A percentile compares a stretch with the other conserved stretches of the same genome.
phyloP scores from a whole-genome alignment of 768 basidiomycete species.

The Lactarius pseudohatsudake region DNA sequence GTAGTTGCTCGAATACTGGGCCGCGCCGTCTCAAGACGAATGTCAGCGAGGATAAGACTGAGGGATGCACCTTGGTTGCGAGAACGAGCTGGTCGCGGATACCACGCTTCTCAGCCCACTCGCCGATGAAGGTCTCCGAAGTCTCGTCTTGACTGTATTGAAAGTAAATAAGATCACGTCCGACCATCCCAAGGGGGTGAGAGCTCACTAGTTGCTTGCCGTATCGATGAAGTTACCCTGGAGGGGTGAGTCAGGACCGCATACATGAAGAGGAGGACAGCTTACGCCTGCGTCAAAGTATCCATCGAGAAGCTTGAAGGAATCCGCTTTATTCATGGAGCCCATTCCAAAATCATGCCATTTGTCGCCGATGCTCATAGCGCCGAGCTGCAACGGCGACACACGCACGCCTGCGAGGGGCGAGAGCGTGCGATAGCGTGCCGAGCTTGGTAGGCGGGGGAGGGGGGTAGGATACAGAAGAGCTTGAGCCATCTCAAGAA shows the following conservation, averaged over 20 bases:
- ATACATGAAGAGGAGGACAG: slow-evolving; percentile 21
- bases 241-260: slow-evolving; percentile 39
- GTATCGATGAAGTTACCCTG: slow-evolving; percentile 52
- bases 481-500: not conserved
- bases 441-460: slow-evolving; percentile 31
- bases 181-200: not conserved
- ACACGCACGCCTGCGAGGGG: slow-evolving; percentile 47
- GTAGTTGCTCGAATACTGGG: slow-evolving; percentile 15
- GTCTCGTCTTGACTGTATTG: slow-evolving; percentile 48
- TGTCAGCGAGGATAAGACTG: not conserved
- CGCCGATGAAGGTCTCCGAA: slow-evolving; percentile 54
- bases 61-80: slow-evolving; percentile 38
- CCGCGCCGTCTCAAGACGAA: not conserved
- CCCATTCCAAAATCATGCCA: slow-evolving; percentile 42
- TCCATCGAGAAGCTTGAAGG: slow-evolving; percentile 48
- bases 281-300: slow-evolving; percentile 49
- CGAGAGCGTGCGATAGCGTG: slow-evolving; percentile 40
- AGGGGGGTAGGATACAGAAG: not conserved
- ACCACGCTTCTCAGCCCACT: slow-evolving; percentile 47
- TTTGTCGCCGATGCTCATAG: slow-evolving; percentile 49
- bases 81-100: slow-evolving; percentile 49
- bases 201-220: slow-evolving; percentile 44
- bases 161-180: not conserved
- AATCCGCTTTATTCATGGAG: slow-evolving; percentile 43
- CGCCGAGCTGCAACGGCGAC: slow-evolving; percentile 51